Base-by-base conservation (phyloP, 1,284 basidiomycete species). In the Cryptococcus sp. region DNA sequence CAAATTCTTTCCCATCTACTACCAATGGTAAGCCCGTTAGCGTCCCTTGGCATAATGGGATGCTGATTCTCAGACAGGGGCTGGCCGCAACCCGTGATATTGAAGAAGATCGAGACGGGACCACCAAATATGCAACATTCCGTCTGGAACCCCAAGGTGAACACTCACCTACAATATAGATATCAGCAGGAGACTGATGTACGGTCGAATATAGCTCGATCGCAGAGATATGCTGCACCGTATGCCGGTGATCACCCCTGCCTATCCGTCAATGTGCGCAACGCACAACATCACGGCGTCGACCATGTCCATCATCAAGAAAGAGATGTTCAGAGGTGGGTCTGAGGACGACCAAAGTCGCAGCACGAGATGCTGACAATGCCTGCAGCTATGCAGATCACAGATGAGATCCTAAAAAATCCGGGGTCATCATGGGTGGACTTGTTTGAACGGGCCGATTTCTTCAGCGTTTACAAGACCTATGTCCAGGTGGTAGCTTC, bases 191-290 rank as follows among this genome's bases (percentile, higher is more conserved):
- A 10, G 2, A 13, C 44, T 45, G 29, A 57, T 15, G 13, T 39
- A 5, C 34, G 52, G 46, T 54, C 50, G 11, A 22, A 25, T 23
- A 19, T 65, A 94, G 89, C 80, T 98, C 52, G 98, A 98, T 78
- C 91, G 93, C 1, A 85, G 87, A 61, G 96, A 99, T 78, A 85
- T 91, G 61, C 85, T 89, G 38, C 96, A 99, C 80, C 86, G 93
- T 60, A 99, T 99, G 96, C 96, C 96, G n/a, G 98, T 99, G 74
- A 99, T 99, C 71, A 99, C 96, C 1, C 96, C 96, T 5, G 94
- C 96, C 22, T 99, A 98, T 79, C 96, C 96, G 41, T 90, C 94
- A n/a, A 99, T 99, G 95, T 99, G 95, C 77, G 87, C 95, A 37
- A 99, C 96, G 16, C 96, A 99, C 80, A 99, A 99, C 72, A 93